Base-by-base conservation (phyloP, 495 filamentous ascomycete species). In the Podospora pseudopauciseta region DNA sequence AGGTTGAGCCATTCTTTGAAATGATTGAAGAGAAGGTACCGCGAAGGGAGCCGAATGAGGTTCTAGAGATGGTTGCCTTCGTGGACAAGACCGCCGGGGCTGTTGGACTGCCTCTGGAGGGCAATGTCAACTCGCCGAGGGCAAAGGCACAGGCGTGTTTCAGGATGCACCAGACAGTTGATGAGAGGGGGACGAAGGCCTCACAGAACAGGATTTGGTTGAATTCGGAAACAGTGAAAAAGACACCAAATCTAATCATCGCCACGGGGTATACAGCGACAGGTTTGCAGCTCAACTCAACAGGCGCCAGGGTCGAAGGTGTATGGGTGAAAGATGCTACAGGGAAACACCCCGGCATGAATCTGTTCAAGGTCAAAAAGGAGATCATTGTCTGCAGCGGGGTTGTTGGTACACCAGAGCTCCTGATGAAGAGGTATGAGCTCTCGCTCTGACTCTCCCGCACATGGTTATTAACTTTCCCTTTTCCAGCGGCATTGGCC, bases 1-100 rank as follows among this genome's bases (percentile, higher is more conserved):
- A 68, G 63, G 70, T 78, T 16, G 73, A 76, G 56, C 74, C 76
- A 13, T 75, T 70, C 54, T 78, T 78, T 44, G 57, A 65, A 11
- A 74, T 69, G 26, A 67, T 75, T 26, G 65, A 70, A 32, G 60
- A 68, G 11, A 54, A 63, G 30, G 63, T 65, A 58, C 11, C 67
- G 15, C 9, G 39, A 11, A 49, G 39, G 13, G 39, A 49, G 39
- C 39, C 39, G 9, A 16, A 58, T 71, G 6, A 28, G 13, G 9
- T 49, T 49, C 9, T 49, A 16, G 39, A 16, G 1, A 49, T 49
- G 39, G 13, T 49, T 16, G 6, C 39, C 9, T 49, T 49, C 15
- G 39, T 49, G 3, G 39, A 49, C 15, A 49, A 49, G 39, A 11
- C 39, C 13, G 39, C 39, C 39, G 0, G 13, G 39, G 39, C 15